Base-by-base conservation (phyloP, 805 yeast species). In the Metschnikowia chrysomelidarum region DNA sequence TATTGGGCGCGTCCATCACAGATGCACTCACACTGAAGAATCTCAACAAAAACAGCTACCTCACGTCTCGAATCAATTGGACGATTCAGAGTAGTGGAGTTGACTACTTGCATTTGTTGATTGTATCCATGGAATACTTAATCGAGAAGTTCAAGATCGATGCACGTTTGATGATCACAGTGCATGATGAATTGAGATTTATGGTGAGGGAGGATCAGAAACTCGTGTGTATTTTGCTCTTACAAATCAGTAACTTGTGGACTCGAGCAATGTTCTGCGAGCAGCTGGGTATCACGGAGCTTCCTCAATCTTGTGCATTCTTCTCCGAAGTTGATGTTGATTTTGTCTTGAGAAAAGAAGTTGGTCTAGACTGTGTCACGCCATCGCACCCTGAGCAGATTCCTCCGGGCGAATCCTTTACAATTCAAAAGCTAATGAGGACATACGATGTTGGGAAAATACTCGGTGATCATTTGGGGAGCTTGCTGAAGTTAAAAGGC, bases 31-130 rank as follows among this genome's bases (percentile, higher is more conserved):
- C 75, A 47, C 73, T 75, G 27, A 65, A 67, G 34, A 81, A 91
- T 56, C 67, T 93, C 48, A 67, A 67, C 47, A 77, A 76, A 27
- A 64, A 76, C 24, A 76, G 76, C 43, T 93, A 82, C 55, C 62
- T 93, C 46, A 93, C 98, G 0, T 87, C 96, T 2, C 64, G 99
- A 51, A 82, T 89, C 44, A 93, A 93, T 53, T 93, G 99, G 99
- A 87, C 96, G 0, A 93, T 93, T 54, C 99, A 93, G 58, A 87
- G 96, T 15, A 87, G 96, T 1, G 99, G 98, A 23, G 99, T 94
- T 13, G 98, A 93, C 57, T 93, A 94, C 53, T 67, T 93, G 34
- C 99, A 93, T 56, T 57, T 93, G 25, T 58, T 93, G 41, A 71
- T 91, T 31, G 76, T 87, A 4, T 77, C 96, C 0, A 89, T 94